A percentile compares a stretch with the other conserved stretches of the same genome.
These are phyloP conservation scores for Cladosporium sp. DNA, from an alignment of 2,329 filamentous ascomycete species.

Conservation along the genomic window DNA sequence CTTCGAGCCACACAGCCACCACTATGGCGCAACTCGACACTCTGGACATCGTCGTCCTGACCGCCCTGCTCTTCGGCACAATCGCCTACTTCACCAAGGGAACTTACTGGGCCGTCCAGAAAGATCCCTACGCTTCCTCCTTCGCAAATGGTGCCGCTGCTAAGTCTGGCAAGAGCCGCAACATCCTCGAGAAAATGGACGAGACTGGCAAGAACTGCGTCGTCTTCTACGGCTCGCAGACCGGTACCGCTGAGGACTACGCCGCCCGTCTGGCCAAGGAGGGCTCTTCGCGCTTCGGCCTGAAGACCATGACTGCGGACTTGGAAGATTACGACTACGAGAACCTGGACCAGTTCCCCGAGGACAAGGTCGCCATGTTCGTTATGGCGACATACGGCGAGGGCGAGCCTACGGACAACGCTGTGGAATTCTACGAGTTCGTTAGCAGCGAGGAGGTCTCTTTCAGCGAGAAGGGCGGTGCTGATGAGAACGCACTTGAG, in stretches of 20 bases:
- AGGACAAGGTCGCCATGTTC: slow-evolving; percentile 91
- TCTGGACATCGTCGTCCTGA: slow-evolving; percentile 89
- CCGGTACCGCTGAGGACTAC: slow-evolving; percentile 97
- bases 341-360: slow-evolving; percentile 82
- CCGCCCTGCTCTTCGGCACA: slow-evolving; percentile 79
- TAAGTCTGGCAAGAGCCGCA: slow-evolving; percentile 81
- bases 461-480: slow-evolving; percentile 69
- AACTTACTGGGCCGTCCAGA: slow-evolving; percentile 83
- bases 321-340: slow-evolving; percentile 98
- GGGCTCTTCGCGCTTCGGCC: slow-evolving; percentile 89
- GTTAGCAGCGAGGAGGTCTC: slow-evolving; percentile 76
- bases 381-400: slow-evolving; percentile 97
- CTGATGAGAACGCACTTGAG: slow-evolving; percentile 69
- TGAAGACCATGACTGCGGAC: slow-evolving; percentile 98
- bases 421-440: slow-evolving; percentile 98
- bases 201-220: slow-evolving; percentile 96
- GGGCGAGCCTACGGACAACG: slow-evolving; percentile 97
- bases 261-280: slow-evolving; percentile 95
- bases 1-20: slow-evolving; percentile 7
- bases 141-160: slow-evolving; percentile 65
- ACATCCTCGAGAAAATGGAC: slow-evolving; percentile 94
- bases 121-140: slow-evolving; percentile 82
- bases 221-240: slow-evolving; percentile 98
- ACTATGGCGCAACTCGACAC: slow-evolving; percentile 95
- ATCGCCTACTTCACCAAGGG: slow-evolving; percentile 98